These are phyloP conservation scores for Trichosanthes truncata DNA, from an alignment of 306 rosid species.

Conservation along the genomic window DNA sequence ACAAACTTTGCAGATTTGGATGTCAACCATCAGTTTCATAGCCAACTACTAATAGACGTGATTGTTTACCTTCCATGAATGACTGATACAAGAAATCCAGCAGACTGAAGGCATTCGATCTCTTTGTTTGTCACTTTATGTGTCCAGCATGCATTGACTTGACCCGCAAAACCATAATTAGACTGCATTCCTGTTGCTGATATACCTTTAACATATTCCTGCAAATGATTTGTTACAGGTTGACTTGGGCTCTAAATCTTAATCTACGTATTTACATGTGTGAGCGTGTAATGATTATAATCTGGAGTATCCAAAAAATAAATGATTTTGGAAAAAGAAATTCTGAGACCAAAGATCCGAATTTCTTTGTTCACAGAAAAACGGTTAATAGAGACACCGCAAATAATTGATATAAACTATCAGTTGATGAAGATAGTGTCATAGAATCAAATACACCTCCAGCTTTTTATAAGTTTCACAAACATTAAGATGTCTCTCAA, in stretches of 20 bases:
- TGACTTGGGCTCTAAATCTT: conserved; percentile 13
- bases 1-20: background rate
- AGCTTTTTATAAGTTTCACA: background rate
- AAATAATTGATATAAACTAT: background rate
- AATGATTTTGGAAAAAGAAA: background rate
- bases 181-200: conserved; percentile 84
- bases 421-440: background rate
- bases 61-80: conserved; percentile 78
- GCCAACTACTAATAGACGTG: background rate
- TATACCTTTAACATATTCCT: conserved; percentile 85
- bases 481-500: background rate
- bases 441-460: background rate
- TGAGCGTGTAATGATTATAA: background rate
- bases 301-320: background rate
- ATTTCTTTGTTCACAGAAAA: background rate
- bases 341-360: background rate
- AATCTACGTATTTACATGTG: background rate
- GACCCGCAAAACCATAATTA: conserved; percentile 75
- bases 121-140: conserved; percentile 67
- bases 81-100: conserved; percentile 74
- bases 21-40: background rate
- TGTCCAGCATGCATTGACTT: conserved; percentile 83
- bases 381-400: background rate
- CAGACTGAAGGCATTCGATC: conserved; percentile 54
- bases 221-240: conserved; percentile 20